phyloP scores from a whole-genome alignment of 495 filamentous ascomycete genomes.

The Parathielavia appendiculata region DNA sequence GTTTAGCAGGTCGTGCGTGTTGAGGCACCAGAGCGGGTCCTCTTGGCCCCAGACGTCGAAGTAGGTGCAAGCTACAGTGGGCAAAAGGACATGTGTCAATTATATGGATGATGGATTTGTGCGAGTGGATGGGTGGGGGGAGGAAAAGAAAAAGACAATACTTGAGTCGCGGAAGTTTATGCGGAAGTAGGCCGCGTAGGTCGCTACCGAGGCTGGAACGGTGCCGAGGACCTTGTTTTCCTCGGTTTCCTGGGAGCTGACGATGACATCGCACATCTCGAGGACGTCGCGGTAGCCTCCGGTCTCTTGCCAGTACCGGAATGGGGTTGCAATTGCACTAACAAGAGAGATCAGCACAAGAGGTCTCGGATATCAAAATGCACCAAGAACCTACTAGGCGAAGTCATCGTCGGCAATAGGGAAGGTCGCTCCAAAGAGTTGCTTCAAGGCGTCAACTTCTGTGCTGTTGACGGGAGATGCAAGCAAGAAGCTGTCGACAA shows the following conservation, averaged over 20 bases:
- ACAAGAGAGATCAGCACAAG: neutral
- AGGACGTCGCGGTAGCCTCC: constrained; percentile 45
- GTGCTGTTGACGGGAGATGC: constrained; percentile 15
- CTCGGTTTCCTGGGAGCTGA: neutral
- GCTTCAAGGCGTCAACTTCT: constrained; percentile 22
- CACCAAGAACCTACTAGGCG: constrained; percentile 20
- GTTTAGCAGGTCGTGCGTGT: constrained; percentile 54
- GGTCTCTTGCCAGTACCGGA: constrained; percentile 28
- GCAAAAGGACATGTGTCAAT: neutral
- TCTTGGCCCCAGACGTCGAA: constrained; percentile 50
- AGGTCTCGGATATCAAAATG: no score
- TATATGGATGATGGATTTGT: neutral
- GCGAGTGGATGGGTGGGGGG: no score
- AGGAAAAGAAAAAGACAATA: constrained; percentile 26
- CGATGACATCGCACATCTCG: constrained; percentile 41
- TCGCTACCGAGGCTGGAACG: constrained; percentile 31
- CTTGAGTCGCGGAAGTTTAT: constrained; percentile 46
- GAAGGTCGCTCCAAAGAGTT: constrained; percentile 21
- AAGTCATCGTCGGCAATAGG: constrained; percentile 30
- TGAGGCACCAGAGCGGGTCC: constrained; percentile 49
- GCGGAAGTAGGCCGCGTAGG: constrained; percentile 52
- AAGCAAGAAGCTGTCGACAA: constrained; percentile 49
- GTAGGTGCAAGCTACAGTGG: constrained; percentile 24
- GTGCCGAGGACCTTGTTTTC: constrained; percentile 28
- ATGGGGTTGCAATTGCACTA: constrained; percentile 25